Percentiles rank a stretch among this genome's conserved stretches.
Evolutionary conservation across 352 stramenopile genomes (phyloP).

Genomic region (Albugo laibachii): DNA sequence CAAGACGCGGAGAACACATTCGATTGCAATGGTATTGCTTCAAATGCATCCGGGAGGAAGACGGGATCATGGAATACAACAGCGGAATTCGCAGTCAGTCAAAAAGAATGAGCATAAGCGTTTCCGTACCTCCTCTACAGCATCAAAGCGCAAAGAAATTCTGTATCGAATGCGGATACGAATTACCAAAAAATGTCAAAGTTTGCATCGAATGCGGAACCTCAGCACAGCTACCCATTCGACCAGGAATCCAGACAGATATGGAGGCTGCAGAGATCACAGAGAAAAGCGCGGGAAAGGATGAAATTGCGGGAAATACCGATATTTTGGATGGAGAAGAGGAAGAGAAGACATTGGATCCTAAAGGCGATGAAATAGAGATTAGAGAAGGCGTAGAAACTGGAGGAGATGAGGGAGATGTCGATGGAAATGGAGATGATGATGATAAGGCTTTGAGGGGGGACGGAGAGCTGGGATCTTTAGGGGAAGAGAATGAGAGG

Average conservation of each 20-base stretch:
- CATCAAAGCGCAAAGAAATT: slow-evolving; percentile 50
- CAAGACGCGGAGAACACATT: slow-evolving; percentile 22
- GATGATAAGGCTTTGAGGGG: slow-evolving; percentile 30
- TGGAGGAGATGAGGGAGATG: too few species aligned
- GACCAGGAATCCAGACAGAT: neutral
- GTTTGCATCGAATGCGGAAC: slow-evolving; percentile 78
- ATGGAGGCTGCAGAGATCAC: too few species aligned
- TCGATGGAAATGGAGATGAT: slow-evolving; percentile 7
- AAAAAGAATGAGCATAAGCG: neutral
- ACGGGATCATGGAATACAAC: slow-evolving; percentile 34
- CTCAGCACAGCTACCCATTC: slow-evolving; percentile 11
- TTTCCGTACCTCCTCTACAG: slow-evolving; percentile 8
- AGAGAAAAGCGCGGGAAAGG: too few species aligned
- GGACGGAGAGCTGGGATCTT: slow-evolving; percentile 20
- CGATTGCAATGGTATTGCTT: slow-evolving; percentile 67
- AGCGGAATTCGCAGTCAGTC: neutral
- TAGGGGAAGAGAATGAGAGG: slow-evolving; percentile 65
- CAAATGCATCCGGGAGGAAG: slow-evolving; percentile 38
- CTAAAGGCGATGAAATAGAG: too few species aligned
- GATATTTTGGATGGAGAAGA: neutral
- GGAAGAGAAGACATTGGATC: too few species aligned
- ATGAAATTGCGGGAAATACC: neutral
- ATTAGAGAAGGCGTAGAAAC: too few species aligned
- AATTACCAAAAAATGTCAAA: slow-evolving; percentile 52
- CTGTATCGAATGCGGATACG: slow-evolving; percentile 70